Conservation (phyloP, 768 basidiomycete genomes). For the Lactifluus subvellereus region DNA sequence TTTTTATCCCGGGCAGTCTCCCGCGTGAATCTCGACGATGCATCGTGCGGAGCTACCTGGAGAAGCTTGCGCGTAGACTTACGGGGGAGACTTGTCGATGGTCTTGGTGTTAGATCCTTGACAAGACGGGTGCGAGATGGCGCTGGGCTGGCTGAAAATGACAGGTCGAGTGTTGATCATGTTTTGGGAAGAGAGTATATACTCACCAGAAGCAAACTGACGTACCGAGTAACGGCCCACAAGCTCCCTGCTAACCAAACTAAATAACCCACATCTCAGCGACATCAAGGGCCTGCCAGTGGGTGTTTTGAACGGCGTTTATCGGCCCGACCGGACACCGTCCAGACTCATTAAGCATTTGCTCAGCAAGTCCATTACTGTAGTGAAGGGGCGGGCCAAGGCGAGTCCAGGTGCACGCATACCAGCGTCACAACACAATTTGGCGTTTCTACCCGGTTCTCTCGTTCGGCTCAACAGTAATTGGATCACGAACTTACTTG, state of each 20-base stretch:
- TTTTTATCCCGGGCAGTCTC: conserved; percentile 5
- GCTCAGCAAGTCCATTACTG: too few relatives aligned
- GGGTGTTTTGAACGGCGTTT: too few relatives aligned
- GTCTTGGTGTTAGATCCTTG: conserved; percentile 20
- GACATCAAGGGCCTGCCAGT: neutral
- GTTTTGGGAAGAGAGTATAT: neutral
- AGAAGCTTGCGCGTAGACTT: conserved; percentile 16
- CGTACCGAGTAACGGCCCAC: neutral
- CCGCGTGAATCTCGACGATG: conserved; percentile 6
- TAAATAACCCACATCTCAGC: neutral
- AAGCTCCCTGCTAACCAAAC: neutral
- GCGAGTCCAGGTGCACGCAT: too few relatives aligned
- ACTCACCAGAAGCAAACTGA: conserved; percentile 14
- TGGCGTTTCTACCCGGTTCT: too few relatives aligned
- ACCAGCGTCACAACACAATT: too few relatives aligned
- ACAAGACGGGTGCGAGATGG: conserved; percentile 23
- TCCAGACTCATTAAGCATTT: too few relatives aligned
- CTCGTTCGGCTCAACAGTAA: too few relatives aligned
- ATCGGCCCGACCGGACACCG: too few relatives aligned
- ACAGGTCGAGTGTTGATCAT: neutral
- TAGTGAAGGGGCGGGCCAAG: too few relatives aligned
- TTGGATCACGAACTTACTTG: too few relatives aligned
- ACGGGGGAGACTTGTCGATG: neutral
- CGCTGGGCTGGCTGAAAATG: conserved; percentile 34
- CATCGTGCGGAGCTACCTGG: conserved; percentile 18